These are phyloP conservation scores for Pyrenula aspistea DNA, from an alignment of 495 filamentous ascomycete species.

Conservation along the genomic window DNA sequence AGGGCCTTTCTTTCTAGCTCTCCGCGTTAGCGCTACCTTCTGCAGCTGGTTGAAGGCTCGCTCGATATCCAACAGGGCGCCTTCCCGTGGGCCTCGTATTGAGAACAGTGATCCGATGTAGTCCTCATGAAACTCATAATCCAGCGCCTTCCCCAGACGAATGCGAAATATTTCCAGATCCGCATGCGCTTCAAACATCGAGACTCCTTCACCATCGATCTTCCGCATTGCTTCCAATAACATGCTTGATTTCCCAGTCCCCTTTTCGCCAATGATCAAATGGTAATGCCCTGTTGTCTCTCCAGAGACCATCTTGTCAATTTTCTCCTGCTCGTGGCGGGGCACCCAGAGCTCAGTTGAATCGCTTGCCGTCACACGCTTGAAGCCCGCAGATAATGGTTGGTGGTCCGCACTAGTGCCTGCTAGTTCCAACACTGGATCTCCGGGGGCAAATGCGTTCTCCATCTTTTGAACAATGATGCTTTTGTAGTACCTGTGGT, in stretches of 20 bases:
- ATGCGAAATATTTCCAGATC: conserved; percentile 93
- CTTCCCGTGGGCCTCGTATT: conserved; percentile 85
- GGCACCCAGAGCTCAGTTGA: conserved; percentile 46
- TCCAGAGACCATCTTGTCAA: conserved; percentile 70
- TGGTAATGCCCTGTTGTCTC: conserved; percentile 67
- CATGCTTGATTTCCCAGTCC: conserved; percentile 93
- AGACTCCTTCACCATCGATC: conserved; percentile 69
- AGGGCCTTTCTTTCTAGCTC: conserved; percentile 45
- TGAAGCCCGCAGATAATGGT: conserved; percentile 16
- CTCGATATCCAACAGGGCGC: conserved; percentile 85
- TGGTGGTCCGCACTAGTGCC: conserved; percentile 41
- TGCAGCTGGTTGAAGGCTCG: conserved; percentile 95
- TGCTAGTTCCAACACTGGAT: conserved; percentile 82
- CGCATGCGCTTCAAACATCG: conserved; percentile 92
- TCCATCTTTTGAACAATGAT: conserved; percentile 81
- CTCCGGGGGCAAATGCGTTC: conserved; percentile 83
- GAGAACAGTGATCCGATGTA: conserved; percentile 94
- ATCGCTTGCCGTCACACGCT: conserved; percentile 8
- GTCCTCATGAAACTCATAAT: conserved; percentile 78
- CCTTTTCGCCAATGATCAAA: conserved; percentile 91
- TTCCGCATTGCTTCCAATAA: conserved; percentile 87
- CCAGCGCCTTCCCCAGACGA: conserved; percentile 79
- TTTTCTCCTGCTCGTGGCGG: conserved; percentile 64
- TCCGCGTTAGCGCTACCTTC: conserved; percentile 71
- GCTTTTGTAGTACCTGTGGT: conserved; percentile 82